Percentiles rank a stretch among this genome's conserved stretches.
phyloP scores from a whole-genome alignment of 2,329 filamentous ascomycete species.

The Xenoacremonium recifei region DNA sequence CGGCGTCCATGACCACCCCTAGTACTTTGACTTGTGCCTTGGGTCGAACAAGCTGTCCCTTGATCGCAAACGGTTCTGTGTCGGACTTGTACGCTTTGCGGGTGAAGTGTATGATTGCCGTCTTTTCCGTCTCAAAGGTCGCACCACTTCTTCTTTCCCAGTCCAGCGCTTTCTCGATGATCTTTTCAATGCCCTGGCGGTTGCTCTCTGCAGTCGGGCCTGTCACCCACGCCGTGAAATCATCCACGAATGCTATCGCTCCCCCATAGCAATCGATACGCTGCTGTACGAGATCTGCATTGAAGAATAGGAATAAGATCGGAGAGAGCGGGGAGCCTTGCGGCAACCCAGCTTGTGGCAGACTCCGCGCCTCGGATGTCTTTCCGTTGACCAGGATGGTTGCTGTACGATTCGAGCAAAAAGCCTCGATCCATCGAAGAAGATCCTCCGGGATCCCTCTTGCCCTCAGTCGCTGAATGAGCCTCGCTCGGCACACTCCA shows the following conservation, averaged over 20 bases:
- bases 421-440: slow-evolving; percentile 10
- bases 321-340: slow-evolving; percentile 13
- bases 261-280: slow-evolving; percentile 24
- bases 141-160: slow-evolving; percentile 7
- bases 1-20: slow-evolving; percentile 11
- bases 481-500: slow-evolving; percentile 12
- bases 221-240: slow-evolving; percentile 24
- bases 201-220: slow-evolving; percentile 20
- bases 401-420: slow-evolving; percentile 11
- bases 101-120: slow-evolving; percentile 64
- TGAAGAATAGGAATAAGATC: slow-evolving; percentile 32
- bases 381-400: slow-evolving; percentile 7
- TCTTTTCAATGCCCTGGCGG: slow-evolving; percentile 20
- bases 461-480: slow-evolving; percentile 10
- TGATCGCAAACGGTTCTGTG: slow-evolving; percentile 6
- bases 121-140: slow-evolving; percentile 30
- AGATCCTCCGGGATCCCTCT: slow-evolving; percentile 11
- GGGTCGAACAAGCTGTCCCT: slow-evolving; percentile 6
- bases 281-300: slow-evolving; percentile 33
- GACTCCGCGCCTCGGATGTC: slow-evolving; percentile 1
- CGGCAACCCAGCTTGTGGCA: slow-evolving; percentile 7
- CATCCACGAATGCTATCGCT: slow-evolving; percentile 27
- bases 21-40: slow-evolving; percentile 13
- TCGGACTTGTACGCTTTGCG: slow-evolving; percentile 43
- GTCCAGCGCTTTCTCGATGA: slow-evolving; percentile 20